Evolutionary conservation across 345 rosid species (phyloP), one percentile per base, ranked within the genome.

Genomic region (Rhodamnia argentea): DNA sequence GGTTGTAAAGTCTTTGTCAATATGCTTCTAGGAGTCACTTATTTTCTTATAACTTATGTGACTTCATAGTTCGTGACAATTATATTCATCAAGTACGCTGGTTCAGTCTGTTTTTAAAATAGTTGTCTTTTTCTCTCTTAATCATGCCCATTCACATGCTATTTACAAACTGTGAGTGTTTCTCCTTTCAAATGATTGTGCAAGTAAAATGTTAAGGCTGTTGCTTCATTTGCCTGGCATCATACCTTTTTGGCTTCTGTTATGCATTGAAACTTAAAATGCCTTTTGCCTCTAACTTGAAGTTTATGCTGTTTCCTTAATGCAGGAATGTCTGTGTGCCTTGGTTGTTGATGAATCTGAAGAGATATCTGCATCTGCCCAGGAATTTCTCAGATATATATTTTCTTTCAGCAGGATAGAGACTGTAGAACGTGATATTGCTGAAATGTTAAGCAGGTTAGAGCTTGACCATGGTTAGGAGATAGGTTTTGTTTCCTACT

Each of bases 241-340:
- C 78, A 16, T 32, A 70, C 47, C 44, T 32, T 70, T 70, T 70
- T 70, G 78, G 78, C 78, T 70, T 70, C 47, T 70, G 11, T 70
- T 70, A 70, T 16, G 78, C 24, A 70, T 44, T 32, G 40, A 54
- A 52, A 53, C 87, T 53, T n/a, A 60, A 55, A 24, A 84, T 47
- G 51, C 32, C 22, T 42, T 22, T 22, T 42, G 32, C 53, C 60
- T 84, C 78, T 59, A 22, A 84, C 44, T 32, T 70, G 78, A 70
- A 70, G 78, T 70, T 70, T 27, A 13, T 83, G 42, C 51, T 20
- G 12, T 75, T 55, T 84, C 82, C 85, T 82, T 89, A 70, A 82
- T 94, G 93, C 93, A 97, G 99, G 99, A 97, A 89, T 95, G 99
- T 87, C 87, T 94, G 44, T 96, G 92, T 85, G 93, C 92, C 87